Conservation (phyloP, 176 grass and related monocot species). For the Phragmites australis region DNA sequence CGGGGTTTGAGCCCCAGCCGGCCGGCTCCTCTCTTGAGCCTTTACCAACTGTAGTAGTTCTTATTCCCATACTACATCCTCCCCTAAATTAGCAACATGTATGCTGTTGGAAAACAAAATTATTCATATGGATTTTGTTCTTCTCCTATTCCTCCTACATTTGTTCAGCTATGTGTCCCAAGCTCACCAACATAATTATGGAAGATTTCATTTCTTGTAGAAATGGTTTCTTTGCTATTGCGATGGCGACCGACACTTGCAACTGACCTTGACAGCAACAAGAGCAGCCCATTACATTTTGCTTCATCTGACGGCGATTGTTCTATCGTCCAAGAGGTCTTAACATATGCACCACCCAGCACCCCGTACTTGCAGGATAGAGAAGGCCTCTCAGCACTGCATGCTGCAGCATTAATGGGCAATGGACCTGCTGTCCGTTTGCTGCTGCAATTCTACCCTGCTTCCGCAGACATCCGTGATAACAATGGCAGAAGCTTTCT, state of each 20-base stretch:
- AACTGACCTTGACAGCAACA: slow-evolving; percentile 1
- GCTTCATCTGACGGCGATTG: slow-evolving; percentile 43
- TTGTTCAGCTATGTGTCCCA: background rate
- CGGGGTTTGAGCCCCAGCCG: too few species aligned
- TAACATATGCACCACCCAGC: background rate
- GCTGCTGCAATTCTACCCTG: slow-evolving; percentile 26
- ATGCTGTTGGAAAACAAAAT: background rate
- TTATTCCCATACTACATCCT: too few species aligned
- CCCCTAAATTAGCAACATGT: too few species aligned
- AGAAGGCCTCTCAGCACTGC: slow-evolving; percentile 36
- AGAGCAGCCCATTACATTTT: slow-evolving; percentile 40
- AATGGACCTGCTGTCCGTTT: slow-evolving; percentile 8
- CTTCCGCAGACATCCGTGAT: slow-evolving; percentile 38
- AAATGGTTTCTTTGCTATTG: slow-evolving; percentile 44
- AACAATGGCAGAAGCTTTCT: slow-evolving; percentile 44
- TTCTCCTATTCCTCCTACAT: background rate
- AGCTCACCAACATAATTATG: background rate
- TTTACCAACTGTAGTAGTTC: too few species aligned
- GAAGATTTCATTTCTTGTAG: background rate
- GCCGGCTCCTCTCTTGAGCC: too few species aligned
- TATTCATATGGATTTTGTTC: background rate
- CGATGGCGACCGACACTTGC: slow-evolving; percentile 35
- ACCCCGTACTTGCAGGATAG: slow-evolving; percentile 30
- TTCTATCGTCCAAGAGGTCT: slow-evolving; percentile 4
- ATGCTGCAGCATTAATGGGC: slow-evolving; percentile 36